These are phyloP conservation scores for Adansonia grandidieri DNA, from an alignment of 441 rosid species.

Conservation along the genomic window DNA sequence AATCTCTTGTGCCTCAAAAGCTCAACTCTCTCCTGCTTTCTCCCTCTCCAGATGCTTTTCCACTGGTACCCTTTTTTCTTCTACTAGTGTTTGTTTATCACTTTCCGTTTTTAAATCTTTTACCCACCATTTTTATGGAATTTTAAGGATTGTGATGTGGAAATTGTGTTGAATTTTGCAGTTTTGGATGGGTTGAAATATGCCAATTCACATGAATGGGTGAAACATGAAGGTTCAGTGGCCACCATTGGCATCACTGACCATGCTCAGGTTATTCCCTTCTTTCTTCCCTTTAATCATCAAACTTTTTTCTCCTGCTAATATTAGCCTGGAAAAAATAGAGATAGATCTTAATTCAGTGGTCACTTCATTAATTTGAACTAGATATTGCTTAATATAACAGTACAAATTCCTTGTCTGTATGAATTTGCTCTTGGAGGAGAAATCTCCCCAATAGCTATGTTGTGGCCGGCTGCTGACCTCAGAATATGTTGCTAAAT, in stretches of 20 bases:
- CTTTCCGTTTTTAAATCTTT: background rate
- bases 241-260: slow-evolving; percentile 91
- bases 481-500: background rate
- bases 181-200: slow-evolving; percentile 95
- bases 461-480: background rate
- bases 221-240: slow-evolving; percentile 84
- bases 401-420: background rate
- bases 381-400: background rate
- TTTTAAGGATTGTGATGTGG: background rate
- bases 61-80: slow-evolving; percentile 43
- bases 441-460: background rate
- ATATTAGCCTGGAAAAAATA: too few species aligned
- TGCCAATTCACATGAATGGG: slow-evolving; percentile 94
- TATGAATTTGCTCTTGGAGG: background rate
- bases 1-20: slow-evolving; percentile 61
- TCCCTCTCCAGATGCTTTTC: slow-evolving; percentile 88
- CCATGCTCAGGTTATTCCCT: slow-evolving; percentile 83
- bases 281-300: background rate
- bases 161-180: slow-evolving; percentile 35
- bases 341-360: background rate
- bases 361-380: background rate
- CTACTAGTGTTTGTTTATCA: background rate
- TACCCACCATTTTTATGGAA: background rate
- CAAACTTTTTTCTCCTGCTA: background rate
- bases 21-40: slow-evolving; percentile 53